Base-by-base conservation (phyloP, 192 early-diverging fungal genomes). In the Rhizophagus clarus region DNA sequence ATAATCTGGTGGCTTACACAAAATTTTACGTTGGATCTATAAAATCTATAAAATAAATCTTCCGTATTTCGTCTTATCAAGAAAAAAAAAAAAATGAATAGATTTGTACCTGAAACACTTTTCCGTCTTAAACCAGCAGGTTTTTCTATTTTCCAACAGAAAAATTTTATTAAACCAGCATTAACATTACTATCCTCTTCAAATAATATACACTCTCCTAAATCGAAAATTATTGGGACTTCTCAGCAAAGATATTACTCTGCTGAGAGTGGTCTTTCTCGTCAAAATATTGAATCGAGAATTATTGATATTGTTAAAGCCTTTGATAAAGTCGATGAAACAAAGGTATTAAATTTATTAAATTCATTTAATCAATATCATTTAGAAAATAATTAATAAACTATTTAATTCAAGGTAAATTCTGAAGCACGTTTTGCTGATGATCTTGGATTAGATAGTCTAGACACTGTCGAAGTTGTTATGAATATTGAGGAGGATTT, bases 401-500 rank as follows among this genome's bases (percentile, higher is more conserved):
- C 28, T 34, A n/a, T 37, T 34, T 37, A 7, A 70, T 32, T 77
- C 70, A 88, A 98, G 98, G 84, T 99, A 60, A 84, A 94, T 45
- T 87, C 94, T 78, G 84, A 91, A 71, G 90, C 98, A 20, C 91
- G 94, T 83, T 99, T 99, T 85, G 87, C 91, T 85, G 93, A 93
- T 80, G 98, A 98, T 84, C 93, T 99, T 79, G 96, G 96, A 20
- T 87, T 99, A 70, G 98, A 99, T 87, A 94, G 93, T 83, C 90
- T 99, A 76, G 98, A 98, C 87, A 94, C 96, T 69, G 96, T 99
- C 31, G 98, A 99, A 88, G 95, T 99, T 72, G 97, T 97, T 72
- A 98, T 99, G 97, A 97, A 97, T 75, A 93, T 99, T 79, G 98
- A 99, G 87, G 98, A 99, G 84, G 98, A 99, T 87, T 99, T 99